Conservation (phyloP, 2,329 filamentous ascomycete species). For the Graphilbum fragrans region DNA sequence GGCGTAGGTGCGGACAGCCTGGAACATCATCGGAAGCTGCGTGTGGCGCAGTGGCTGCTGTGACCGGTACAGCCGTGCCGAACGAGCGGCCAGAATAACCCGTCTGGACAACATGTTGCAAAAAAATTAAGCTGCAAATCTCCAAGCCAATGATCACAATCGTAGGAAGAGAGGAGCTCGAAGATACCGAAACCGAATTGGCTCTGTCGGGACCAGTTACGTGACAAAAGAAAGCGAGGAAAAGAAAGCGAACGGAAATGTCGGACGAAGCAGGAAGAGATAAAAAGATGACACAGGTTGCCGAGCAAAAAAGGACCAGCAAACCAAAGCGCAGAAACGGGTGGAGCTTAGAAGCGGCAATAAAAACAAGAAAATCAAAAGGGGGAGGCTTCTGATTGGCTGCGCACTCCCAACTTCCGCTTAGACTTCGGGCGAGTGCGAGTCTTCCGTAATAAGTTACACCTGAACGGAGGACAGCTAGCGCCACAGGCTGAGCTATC, state of each 20-base stretch:
- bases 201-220: neutral
- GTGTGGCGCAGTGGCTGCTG: conserved; percentile 29
- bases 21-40: conserved; percentile 37
- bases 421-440: neutral
- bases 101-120: conserved; percentile 29
- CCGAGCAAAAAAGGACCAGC: neutral
- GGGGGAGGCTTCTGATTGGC: neutral
- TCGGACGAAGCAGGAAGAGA: neutral
- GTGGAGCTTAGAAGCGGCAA: neutral
- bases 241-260: neutral
- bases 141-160: too few relatives aligned
- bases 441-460: neutral
- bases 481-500: neutral
- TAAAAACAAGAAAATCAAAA: neutral
- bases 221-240: neutral
- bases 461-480: neutral
- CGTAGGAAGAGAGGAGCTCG: too few relatives aligned
- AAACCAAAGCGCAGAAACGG: neutral
- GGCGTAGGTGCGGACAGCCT: conserved; percentile 53
- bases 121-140: too few relatives aligned
- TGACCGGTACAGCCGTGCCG: conserved; percentile 18
- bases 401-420: neutral
- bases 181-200: neutral
- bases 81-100: conserved; percentile 15
- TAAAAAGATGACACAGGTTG: neutral